Base-by-base conservation (phyloP, 2,329 filamentous ascomycete genomes). In the Dothiorella sarmentorum region DNA sequence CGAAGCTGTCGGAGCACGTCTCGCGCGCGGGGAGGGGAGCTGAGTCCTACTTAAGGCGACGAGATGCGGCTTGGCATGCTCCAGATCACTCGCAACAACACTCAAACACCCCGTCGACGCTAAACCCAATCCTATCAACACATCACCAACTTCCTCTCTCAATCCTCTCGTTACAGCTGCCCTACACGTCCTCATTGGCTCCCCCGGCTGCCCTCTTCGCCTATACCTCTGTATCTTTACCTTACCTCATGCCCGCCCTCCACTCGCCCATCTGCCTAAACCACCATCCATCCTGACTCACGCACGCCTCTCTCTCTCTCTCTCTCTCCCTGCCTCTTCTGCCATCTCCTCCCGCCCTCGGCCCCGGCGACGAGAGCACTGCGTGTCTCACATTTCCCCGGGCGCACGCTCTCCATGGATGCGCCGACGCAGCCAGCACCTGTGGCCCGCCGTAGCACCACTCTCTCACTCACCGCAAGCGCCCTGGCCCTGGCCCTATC, bases 31-130 rank as follows among this genome's bases (percentile, higher is more conserved):
- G 56, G 49, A 53, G 49, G 49, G 49, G 49, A 53, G 49, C 49
- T 53, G 49, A 29, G 49, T 40, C 33, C 49, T 53, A 53, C 49
- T 53, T 53, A 53, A 53, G 49, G 49, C 49, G 49, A 38, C 31
- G 49, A 53, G 49, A 53, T 35, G 49, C 49, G 49, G 56, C 56
- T 51, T 47, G 56, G 44, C 44, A 26, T 24, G 56, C 45, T 51
- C 22, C 44, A 58, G 45, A 58, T 58, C 56, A 58, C 44, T 58
- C 45, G 31, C 56, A 51, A 49, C 56, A 58, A 58, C 56, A 49
- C 29, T 43, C 22, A 31, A 26, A 33, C 56, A 15, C 33, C 31
- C n/a, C n/a, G n/a, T 31, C 56, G 26, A 58, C 56, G 56, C 56
- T 58, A 58, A 58, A 58, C 56, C 56, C 45, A 40, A 40, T 58